phyloP scores from a whole-genome alignment of 129 eudicot genomes.

The Cynara cardunculus region DNA sequence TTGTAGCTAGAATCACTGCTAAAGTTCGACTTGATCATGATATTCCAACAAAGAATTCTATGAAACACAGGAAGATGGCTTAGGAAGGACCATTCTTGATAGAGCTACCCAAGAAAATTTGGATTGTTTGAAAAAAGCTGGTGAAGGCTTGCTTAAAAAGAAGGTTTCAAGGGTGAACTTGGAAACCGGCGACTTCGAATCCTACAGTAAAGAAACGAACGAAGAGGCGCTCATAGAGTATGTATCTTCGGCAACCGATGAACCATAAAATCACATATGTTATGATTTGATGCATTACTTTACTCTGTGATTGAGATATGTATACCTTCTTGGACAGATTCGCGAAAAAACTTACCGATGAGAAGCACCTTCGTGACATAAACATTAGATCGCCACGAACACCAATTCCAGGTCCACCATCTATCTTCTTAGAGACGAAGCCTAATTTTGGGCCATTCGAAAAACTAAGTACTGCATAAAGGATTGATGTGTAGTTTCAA shows the following conservation, averaged over 20 bases:
- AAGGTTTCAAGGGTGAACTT: conserved; percentile 35
- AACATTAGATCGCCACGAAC: not conserved
- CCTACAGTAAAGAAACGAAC: conserved; percentile 23
- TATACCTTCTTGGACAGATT: conserved; percentile 15
- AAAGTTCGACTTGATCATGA: not conserved
- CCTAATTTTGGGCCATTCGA: not conserved
- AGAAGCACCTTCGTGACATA: conserved; percentile 26
- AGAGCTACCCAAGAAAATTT: conserved; percentile 32
- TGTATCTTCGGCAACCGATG: not conserved
- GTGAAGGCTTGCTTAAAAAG: conserved; percentile 33
- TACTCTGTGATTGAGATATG: not conserved
- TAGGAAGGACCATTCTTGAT: conserved; percentile 18
- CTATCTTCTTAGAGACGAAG: not conserved
- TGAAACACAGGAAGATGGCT: conserved; percentile 31
- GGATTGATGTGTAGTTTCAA: not conserved
- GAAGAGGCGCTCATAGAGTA: conserved; percentile 25
- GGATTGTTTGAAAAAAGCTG: conserved; percentile 20
- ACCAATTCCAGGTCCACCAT: not conserved
- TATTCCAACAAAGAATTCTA: not conserved
- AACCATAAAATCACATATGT: not conserved
- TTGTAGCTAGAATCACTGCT: not conserved
- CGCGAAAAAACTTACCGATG: conserved; percentile 17
- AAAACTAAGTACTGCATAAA: not conserved
- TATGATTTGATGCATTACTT: not conserved
- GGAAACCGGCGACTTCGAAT: conserved; percentile 21